Base-by-base conservation (phyloP, 345 rosid genomes). In the Syzygium grande region DNA sequence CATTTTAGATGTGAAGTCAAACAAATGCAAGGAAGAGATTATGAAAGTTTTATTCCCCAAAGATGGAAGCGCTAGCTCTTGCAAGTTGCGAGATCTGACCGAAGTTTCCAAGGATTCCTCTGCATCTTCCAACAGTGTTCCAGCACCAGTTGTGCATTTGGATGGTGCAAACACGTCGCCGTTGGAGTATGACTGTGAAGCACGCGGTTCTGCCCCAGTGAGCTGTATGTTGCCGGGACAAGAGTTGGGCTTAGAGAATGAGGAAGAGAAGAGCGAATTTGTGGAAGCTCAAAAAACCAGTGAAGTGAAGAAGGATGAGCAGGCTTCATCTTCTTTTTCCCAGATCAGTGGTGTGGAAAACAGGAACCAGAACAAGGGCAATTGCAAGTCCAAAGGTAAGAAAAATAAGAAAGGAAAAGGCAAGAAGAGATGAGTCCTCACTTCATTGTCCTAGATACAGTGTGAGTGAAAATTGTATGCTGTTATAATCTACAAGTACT, bases 1-100 rank as follows among this genome's bases (percentile, higher is more conserved):
- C 41, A 88, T 86, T 86, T 83, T 93, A n/a, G 91, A 93, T 88
- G 87, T 92, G 91, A 91, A 65, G 65, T 56, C 12, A 34, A 49
- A 63, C 25, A 85, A 86, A 85, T 46, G 85, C 78, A 90, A 87
- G 51, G 91, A 88, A 83, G 93, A 90, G 4, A 59, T 90, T 17
- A 30, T 93, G 52, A 17, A 49, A 84, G 34, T 25, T 11, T 7
- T 91, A 55, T 91, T 92, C 84, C 90, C 93, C 22, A 55, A 77
- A 51, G 17, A 34, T 38, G 89, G 51, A 61, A 87, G 49, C 25
- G 61, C 41, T 38, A 43, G 51, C 78, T 58, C 78, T 19, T 25
- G 21, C 51, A 23, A 86, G 63, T 51, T 7, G 41, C 23, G 7
- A 6, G 29, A 58, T 49, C 12, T 56, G 68, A 23, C 52, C 0